Base-by-base conservation (phyloP, 257 asterid genomes). In the Scutellaria minor region DNA sequence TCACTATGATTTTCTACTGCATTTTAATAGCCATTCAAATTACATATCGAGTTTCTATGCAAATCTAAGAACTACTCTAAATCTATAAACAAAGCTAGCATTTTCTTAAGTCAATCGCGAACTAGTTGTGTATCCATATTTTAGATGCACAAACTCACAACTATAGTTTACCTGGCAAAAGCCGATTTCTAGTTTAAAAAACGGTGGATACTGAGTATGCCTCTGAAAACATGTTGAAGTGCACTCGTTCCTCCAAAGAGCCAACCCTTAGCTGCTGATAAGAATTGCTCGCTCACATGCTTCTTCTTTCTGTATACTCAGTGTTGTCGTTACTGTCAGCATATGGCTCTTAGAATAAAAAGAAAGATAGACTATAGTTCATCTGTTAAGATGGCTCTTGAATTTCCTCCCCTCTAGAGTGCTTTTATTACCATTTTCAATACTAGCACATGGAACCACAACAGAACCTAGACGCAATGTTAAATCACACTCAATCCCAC, bases 391-490 rank as follows among this genome's bases (percentile, higher is more conserved):
- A 54, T 44, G 70, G 65, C 61, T 76, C 73, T 71, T 59, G 75
- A 62, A 80, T 72, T 70, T 71, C 63, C 48, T 78, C 59, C 54
- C 70, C 57, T 76, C 82, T 14, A 59, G 60, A 54, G 73, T 56
- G 39, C 75, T 72, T 55, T 59, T 42, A 64, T 20, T 58, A 47
- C 79, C 71, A 31, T 79, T 73, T 55, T 71, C 75, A 58, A 10
- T 46, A 48, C 75, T 71, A 15, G 72, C 72, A 71, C 72, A 24
- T 31, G 90, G 85, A 71, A 56, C 86, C 57, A 42, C 81, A 40
- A 75, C 31, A 59, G 89, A 80, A n/a, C 97, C 99, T 74, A 94
- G 72, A 5, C 96, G 83, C 84, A 91, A 75, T 9, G 99, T 87
- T 71, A 91, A 78, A 83, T 94, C 97, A 70, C 98, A 94, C 52